These are phyloP conservation scores for Plasmopara viticola DNA, from an alignment of 352 stramenopile genomes.

Conservation along the genomic window DNA sequence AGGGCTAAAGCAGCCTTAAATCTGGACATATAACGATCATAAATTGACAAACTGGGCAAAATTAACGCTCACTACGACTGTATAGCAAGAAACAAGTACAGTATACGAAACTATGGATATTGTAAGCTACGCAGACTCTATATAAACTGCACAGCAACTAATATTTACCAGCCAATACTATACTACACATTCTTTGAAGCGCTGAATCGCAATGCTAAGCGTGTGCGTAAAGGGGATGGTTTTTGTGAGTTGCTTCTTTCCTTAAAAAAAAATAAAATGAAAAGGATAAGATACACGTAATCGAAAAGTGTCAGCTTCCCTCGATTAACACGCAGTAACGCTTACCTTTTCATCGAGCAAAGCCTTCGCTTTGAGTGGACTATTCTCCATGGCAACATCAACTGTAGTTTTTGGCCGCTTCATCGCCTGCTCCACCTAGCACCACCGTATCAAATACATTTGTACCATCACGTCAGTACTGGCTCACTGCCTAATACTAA, in stretches of 20 bases:
- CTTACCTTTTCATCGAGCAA: constrained; percentile 39
- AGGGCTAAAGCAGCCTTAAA: neutral
- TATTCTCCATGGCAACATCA: constrained; percentile 69
- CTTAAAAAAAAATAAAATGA: constrained; percentile 5
- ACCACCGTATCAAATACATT: neutral
- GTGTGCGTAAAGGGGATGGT: constrained; percentile 34
- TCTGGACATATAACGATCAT: neutral
- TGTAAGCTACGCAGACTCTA: too few relatives aligned
- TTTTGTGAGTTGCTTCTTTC: constrained; percentile 18
- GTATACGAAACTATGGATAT: too few relatives aligned
- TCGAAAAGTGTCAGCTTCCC: neutral
- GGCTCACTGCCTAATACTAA: neutral
- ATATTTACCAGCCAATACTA: constrained; percentile 1
- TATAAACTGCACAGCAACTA: too few relatives aligned
- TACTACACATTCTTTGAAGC: constrained; percentile 37
- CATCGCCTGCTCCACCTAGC: constrained; percentile 61
- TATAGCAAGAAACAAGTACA: neutral
- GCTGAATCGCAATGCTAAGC: constrained; percentile 35
- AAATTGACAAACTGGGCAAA: neutral
- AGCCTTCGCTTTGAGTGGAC: constrained; percentile 41
- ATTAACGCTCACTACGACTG: neutral
- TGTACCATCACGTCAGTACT: neutral
- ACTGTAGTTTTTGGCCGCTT: constrained; percentile 70
- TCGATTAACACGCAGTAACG: neutral
- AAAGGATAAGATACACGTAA: neutral